These are phyloP conservation scores for Naegleria lovaniensis DNA, from an alignment of 208 protist genomes.

Conservation along the genomic window DNA sequence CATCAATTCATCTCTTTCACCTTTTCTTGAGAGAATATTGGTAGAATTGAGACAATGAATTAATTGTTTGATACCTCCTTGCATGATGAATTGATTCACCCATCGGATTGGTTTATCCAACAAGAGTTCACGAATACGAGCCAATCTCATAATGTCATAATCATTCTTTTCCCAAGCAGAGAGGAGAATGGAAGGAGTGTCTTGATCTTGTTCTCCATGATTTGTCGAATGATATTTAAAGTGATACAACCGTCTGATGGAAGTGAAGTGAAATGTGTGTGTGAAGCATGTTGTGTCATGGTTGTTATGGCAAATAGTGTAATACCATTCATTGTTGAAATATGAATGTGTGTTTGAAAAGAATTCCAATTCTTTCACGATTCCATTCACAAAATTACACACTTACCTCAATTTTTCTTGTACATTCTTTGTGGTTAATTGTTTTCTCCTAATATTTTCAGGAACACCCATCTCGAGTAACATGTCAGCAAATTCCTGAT, in stretches of 20 bases:
- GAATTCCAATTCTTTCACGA: too few species aligned
- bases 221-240: not conserved
- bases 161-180: not conserved
- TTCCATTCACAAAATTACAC: too few species aligned
- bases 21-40: constrained; percentile 9
- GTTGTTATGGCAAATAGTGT: too few species aligned
- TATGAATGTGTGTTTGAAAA: too few species aligned
- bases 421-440: not conserved
- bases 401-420: not conserved
- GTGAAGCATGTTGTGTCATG: too few species aligned
- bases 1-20: not conserved
- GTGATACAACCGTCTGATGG: not conserved
- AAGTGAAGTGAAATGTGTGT: too few species aligned
- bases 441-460: not conserved
- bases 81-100: not conserved
- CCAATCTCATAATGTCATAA: not conserved
- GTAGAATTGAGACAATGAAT: not conserved
- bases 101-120: constrained; percentile 16
- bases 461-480: not conserved
- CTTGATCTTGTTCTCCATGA: not conserved
- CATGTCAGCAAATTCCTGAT: not conserved
- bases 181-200: not conserved
- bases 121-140: not conserved
- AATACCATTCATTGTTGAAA: too few species aligned
- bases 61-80: not conserved